Conservation (phyloP, 169 alveolate genomes). For the Plasmodium chabaudi region DNA sequence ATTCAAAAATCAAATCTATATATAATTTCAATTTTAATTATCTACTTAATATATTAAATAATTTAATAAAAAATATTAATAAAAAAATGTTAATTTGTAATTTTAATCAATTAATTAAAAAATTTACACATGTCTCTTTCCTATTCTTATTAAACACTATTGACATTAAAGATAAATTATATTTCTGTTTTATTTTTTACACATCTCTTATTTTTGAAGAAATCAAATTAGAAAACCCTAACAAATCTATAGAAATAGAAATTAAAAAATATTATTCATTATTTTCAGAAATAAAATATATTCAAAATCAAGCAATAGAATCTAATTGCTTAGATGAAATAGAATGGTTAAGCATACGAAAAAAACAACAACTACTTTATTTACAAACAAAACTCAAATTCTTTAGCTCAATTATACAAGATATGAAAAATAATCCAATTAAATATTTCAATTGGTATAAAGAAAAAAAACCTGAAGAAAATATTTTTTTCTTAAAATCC, state of each 20-base stretch:
- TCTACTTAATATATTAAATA: conserved; percentile 54
- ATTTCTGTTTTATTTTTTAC: conserved; percentile 47
- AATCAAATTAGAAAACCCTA: conserved; percentile 3
- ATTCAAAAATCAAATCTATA: conserved; percentile 12
- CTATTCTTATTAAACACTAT: conserved; percentile 50
- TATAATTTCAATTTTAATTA: conserved; percentile 63
- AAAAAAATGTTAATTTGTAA: conserved; percentile 72
- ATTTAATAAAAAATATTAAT: conserved; percentile 60
- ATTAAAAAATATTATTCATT: conserved; percentile 59
- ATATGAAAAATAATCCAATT: conserved; percentile 38
- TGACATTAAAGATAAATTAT: conserved; percentile 41
- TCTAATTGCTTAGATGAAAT: background rate
- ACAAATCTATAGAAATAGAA: conserved; percentile 36
- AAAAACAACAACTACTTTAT: conserved; percentile 32
- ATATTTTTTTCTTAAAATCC: conserved; percentile 40
- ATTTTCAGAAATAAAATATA: conserved; percentile 6
- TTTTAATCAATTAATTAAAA: conserved; percentile 67
- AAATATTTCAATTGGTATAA: conserved; percentile 69
- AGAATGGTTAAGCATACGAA: conserved; percentile 53
- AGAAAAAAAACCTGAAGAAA: conserved; percentile 36
- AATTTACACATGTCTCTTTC: conserved; percentile 70
- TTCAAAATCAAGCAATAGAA: background rate
- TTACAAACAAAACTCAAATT: conserved; percentile 16
- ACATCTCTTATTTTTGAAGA: conserved; percentile 64
- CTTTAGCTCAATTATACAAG: conserved; percentile 32